Percentiles rank a stretch among this genome's conserved stretches.
Conservation (phyloP, 805 yeast species). For the Cyberlindnera mycetangii region DNA sequence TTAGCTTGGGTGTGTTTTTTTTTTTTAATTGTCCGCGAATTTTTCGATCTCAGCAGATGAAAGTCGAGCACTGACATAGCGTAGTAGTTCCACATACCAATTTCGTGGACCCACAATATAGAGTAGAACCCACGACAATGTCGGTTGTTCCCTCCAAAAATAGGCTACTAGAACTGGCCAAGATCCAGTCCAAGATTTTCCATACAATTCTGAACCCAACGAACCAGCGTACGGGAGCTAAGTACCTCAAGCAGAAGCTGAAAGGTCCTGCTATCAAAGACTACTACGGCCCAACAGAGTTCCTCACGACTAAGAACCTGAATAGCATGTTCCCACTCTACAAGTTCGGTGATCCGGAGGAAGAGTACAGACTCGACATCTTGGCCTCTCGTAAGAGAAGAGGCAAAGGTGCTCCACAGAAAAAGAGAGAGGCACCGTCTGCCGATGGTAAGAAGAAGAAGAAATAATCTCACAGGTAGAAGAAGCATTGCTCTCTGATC, state of each 20-base stretch:
- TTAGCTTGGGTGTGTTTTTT: neutral
- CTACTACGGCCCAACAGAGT: constrained; percentile 74
- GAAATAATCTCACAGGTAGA: constrained; percentile 26
- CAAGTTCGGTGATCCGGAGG: constrained; percentile 62
- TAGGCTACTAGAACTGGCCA: constrained; percentile 54
- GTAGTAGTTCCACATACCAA: neutral
- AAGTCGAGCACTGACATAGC: no score
- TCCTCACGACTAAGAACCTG: constrained; percentile 61
- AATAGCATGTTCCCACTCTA: constrained; percentile 47
- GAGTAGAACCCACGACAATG: constrained; percentile 21
- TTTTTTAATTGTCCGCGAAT: neutral
- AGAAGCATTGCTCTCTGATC: no score
- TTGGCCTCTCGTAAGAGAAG: constrained; percentile 60
- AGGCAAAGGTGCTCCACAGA: constrained; percentile 87
- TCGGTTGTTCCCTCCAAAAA: constrained; percentile 32
- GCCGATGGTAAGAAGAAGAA: constrained; percentile 41
- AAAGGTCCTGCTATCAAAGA: constrained; percentile 68
- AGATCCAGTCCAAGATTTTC: constrained; percentile 63
- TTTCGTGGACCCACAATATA: neutral
- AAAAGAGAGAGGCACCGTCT: constrained; percentile 47
- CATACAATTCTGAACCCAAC: constrained; percentile 57
- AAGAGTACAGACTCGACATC: constrained; percentile 56
- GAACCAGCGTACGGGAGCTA: constrained; percentile 74
- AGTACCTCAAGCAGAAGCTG: constrained; percentile 62
- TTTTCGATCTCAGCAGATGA: neutral